These are phyloP conservation scores for Pythium aquatile DNA, from an alignment of 352 stramenopile species.

Conservation along the genomic window DNA sequence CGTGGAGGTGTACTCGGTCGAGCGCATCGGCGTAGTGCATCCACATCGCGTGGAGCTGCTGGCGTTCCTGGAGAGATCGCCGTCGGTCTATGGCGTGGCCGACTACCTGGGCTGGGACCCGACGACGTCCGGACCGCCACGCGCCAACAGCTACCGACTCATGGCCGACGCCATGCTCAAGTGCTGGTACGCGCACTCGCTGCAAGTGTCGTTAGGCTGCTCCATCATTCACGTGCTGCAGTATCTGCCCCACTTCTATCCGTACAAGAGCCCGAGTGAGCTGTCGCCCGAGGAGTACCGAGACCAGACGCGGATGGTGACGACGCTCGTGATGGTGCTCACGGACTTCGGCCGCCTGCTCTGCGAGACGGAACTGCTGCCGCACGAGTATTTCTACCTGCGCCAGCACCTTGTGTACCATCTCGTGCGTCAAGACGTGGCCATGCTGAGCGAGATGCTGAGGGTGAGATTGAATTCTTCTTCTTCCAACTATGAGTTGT, in stretches of 20 bases:
- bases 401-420: slow-evolving; percentile 79
- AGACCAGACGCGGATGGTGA: slow-evolving; percentile 81
- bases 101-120: slow-evolving; percentile 87
- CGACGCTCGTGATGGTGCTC: slow-evolving; percentile 86
- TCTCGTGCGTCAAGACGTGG: slow-evolving; percentile 70
- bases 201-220: slow-evolving; percentile 65
- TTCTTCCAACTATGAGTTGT: too few relatives aligned
- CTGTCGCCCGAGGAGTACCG: slow-evolving; percentile 67
- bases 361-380: slow-evolving; percentile 80
- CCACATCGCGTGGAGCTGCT: slow-evolving; percentile 61
- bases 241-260: slow-evolving; percentile 72
- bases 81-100: slow-evolving; percentile 47
- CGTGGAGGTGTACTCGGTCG: slow-evolving; percentile 62
- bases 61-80: slow-evolving; percentile 51
- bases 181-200: slow-evolving; percentile 59
- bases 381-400: slow-evolving; percentile 91
- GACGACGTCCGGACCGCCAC: slow-evolving; percentile 33
- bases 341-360: slow-evolving; percentile 75
- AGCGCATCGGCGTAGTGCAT: slow-evolving; percentile 70
- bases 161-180: slow-evolving; percentile 70
- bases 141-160: slow-evolving; percentile 44
- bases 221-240: slow-evolving; percentile 71
- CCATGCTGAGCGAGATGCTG: slow-evolving; percentile 68
- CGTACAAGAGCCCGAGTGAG: slow-evolving; percentile 74
- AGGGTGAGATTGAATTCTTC: slow-evolving; percentile 31